These are phyloP conservation scores for Phlyctochytrium bullatum DNA, from an alignment of 192 early-diverging fungal species.

Conservation along the genomic window DNA sequence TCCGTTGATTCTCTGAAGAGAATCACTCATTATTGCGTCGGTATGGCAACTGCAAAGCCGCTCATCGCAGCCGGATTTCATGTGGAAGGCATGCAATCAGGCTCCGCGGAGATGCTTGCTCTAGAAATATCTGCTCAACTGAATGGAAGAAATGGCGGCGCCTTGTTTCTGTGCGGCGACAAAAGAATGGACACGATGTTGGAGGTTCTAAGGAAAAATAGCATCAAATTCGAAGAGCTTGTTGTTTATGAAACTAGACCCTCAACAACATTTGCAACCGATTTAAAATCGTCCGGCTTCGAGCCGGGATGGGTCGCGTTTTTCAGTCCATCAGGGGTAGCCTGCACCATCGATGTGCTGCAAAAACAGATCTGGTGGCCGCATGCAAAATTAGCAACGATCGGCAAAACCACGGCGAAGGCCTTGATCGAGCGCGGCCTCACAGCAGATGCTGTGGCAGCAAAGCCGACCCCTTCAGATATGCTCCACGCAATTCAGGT, in stretches of 20 bases:
- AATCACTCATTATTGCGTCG: slow-evolving; percentile 48
- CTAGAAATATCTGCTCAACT: slow-evolving; percentile 24
- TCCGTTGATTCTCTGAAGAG: too few species aligned
- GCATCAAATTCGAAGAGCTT: slow-evolving; percentile 33
- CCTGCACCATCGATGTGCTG: slow-evolving; percentile 27
- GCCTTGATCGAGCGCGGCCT: slow-evolving; percentile 16
- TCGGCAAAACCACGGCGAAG: slow-evolving; percentile 49
- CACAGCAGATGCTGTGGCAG: slow-evolving; percentile 30
- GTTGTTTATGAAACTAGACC: slow-evolving; percentile 39
- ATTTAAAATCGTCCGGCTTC: neutral
- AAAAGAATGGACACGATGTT: slow-evolving; percentile 47
- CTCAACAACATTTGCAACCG: slow-evolving; percentile 1
- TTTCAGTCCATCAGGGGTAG: slow-evolving; percentile 60
- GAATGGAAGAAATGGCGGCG: neutral
- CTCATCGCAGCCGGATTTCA: slow-evolving; percentile 1
- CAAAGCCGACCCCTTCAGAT: slow-evolving; percentile 22
- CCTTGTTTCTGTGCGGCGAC: slow-evolving; percentile 55
- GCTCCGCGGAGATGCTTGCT: slow-evolving; percentile 38
- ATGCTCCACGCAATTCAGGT: slow-evolving; percentile 18
- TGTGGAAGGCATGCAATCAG: slow-evolving; percentile 24
- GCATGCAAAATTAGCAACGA: slow-evolving; percentile 32
- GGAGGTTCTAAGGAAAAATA: slow-evolving; percentile 13
- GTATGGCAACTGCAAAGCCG: slow-evolving; percentile 37
- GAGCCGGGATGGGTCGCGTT: slow-evolving; percentile 48
- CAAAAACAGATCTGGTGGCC: slow-evolving; percentile 4